Conservation (phyloP, 1,284 basidiomycete species). For the Ceratobasidium sp. region DNA sequence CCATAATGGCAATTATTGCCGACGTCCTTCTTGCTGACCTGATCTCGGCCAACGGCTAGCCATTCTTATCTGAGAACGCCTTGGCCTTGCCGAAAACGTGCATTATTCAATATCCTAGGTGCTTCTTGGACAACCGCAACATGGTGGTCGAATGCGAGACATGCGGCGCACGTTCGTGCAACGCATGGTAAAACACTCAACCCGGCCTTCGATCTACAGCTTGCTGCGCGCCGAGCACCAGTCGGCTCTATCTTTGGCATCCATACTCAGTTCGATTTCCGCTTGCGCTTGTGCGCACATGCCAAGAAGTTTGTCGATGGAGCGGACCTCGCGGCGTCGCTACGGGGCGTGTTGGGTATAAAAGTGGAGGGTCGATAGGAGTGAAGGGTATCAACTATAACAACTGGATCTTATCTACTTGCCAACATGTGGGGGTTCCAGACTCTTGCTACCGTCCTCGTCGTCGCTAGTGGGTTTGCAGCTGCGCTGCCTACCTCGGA, state of each 20-base stretch:
- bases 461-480: not conserved
- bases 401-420: not conserved
- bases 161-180: constrained; percentile 38
- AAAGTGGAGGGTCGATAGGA: not conserved
- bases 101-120: constrained; percentile 1
- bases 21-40: not conserved
- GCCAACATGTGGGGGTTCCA: constrained; percentile 26
- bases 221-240: constrained; percentile 3
- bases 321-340: constrained; percentile 1
- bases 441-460: not conserved
- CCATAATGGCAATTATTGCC: constrained; percentile 4
- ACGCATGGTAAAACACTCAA: constrained; percentile 20
- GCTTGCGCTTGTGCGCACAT: not conserved
- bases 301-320: constrained; percentile 10
- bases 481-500: constrained; percentile 30
- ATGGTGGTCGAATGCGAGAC: constrained; percentile 10
- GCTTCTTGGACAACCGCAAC: constrained; percentile 18
- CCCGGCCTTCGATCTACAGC: constrained; percentile 20
- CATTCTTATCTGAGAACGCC: constrained; percentile 6
- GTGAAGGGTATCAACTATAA: constrained; percentile 2
- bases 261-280: not conserved
- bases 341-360: not conserved
- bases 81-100: constrained; percentile 21
- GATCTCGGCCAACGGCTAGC: not conserved
- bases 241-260: constrained; percentile 27